Evolutionary conservation across 257 asterid species (phyloP).

Genomic region (Cinchona pubescens): DNA sequence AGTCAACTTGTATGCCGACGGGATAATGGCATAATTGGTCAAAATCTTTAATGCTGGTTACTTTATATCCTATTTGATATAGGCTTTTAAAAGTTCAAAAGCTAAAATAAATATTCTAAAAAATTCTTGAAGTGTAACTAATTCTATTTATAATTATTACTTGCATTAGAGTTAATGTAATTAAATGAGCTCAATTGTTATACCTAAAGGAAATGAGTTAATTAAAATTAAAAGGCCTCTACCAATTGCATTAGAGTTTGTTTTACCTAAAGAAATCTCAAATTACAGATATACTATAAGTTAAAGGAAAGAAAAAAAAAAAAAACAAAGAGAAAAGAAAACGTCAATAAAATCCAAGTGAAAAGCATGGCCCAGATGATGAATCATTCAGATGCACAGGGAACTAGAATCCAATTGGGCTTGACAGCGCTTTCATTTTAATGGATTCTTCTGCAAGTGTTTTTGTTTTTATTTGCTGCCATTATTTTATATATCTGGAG

Average conservation of each 20-base stretch:
- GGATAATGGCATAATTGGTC: not conserved
- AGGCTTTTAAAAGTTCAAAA: not conserved
- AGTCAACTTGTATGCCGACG: not conserved
- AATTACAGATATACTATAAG: no score
- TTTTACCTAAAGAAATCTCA: no score
- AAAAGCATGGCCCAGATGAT: constrained; percentile 36
- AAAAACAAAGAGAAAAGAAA: not conserved
- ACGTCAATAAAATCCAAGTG: constrained; percentile 16
- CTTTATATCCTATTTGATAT: not conserved
- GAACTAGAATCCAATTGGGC: constrained; percentile 47
- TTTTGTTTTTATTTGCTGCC: constrained; percentile 26
- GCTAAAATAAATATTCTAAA: not conserved
- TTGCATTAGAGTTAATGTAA: not conserved
- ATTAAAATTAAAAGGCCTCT: no score
- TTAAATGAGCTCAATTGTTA: not conserved
- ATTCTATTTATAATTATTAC: not conserved
- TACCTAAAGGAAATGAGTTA: no score
- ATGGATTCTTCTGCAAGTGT: constrained; percentile 45
- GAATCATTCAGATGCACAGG: constrained; percentile 37
- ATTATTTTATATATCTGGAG: constrained; percentile 40
- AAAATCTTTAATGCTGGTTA: not conserved
- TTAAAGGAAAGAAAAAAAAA: not conserved
- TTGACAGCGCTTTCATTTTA: constrained; percentile 35
- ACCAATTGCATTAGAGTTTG: no score
- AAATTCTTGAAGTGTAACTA: not conserved